These are phyloP conservation scores for Suhomyces terraborum DNA, from an alignment of 1,139 yeast genomes.

Conservation along the genomic window DNA sequence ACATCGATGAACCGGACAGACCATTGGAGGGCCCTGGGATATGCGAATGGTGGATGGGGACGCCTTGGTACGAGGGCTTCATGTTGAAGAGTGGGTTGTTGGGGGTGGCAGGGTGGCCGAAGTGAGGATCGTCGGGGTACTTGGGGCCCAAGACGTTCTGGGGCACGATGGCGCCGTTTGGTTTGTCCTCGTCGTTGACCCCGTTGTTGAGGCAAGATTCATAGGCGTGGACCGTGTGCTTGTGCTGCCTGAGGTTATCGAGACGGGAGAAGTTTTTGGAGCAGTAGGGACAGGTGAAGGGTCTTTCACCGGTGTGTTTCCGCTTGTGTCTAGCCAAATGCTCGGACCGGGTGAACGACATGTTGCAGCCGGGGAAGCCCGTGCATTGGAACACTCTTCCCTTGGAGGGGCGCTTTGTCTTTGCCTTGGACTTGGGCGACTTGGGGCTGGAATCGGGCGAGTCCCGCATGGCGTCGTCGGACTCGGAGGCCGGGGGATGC, in stretches of 20 bases:
- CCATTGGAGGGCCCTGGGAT: background rate
- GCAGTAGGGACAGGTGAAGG: slow-evolving; percentile 86
- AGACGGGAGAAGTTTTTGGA: slow-evolving; percentile 77
- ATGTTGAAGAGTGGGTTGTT: slow-evolving; percentile 10
- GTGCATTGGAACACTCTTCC: slow-evolving; percentile 80
- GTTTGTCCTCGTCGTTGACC: slow-evolving; percentile 7
- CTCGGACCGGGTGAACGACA: slow-evolving; percentile 88
- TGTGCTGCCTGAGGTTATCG: slow-evolving; percentile 89
- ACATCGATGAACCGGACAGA: slow-evolving; percentile 1
- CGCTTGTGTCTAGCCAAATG: slow-evolving; percentile 91
- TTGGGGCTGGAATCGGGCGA: slow-evolving; percentile 7
- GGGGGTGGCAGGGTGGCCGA: slow-evolving; percentile 13
- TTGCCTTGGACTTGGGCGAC: slow-evolving; percentile 10
- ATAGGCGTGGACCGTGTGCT: slow-evolving; percentile 88
- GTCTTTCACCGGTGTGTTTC: slow-evolving; percentile 94
- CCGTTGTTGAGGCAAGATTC: slow-evolving; percentile 38
- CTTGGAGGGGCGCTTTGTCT: slow-evolving; percentile 45
- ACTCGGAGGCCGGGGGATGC: slow-evolving; percentile 5
- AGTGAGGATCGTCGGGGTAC: slow-evolving; percentile 5
- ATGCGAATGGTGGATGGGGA: slow-evolving; percentile 13
- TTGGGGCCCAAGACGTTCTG: background rate
- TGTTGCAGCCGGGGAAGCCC: slow-evolving; percentile 83
- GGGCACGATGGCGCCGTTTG: background rate
- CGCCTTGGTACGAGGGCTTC: slow-evolving; percentile 5
- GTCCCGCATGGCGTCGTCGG: slow-evolving; percentile 3